These are phyloP conservation scores for Teunomyces aglyptinius DNA, from an alignment of 805 yeast genomes.

Conservation along the genomic window DNA sequence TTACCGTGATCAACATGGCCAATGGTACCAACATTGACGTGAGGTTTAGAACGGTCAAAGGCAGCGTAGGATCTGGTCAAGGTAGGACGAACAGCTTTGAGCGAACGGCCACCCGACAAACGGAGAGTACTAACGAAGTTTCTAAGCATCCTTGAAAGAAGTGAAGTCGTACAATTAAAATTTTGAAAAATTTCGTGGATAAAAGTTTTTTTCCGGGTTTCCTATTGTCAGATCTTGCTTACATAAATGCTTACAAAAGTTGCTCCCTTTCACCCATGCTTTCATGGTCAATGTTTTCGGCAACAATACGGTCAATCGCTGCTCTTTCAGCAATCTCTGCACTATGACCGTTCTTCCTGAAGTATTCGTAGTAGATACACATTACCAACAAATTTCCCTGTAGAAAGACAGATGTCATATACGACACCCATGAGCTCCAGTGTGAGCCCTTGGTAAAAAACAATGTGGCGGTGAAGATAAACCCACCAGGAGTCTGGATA, in stretches of 20 bases:
- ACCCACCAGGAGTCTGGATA: conserved; percentile 89
- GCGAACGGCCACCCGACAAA: conserved; percentile 20
- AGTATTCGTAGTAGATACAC: conserved; percentile 49
- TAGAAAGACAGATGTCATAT: conserved; percentile 64
- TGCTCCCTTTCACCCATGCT: background rate
- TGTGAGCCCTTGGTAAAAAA: conserved; percentile 70
- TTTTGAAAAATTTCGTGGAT: conserved; percentile 5
- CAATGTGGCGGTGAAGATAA: conserved; percentile 70
- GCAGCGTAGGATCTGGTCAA: conserved; percentile 54
- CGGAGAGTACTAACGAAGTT: conserved; percentile 29
- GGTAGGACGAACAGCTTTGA: conserved; percentile 25
- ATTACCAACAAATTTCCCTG: conserved; percentile 62
- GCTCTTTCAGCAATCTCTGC: conserved; percentile 27
- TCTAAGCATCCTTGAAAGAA: conserved; percentile 24
- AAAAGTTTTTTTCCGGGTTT: background rate
- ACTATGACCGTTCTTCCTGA: conserved; percentile 19
- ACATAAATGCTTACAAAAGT: conserved; percentile 2
- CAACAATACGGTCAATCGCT: conserved; percentile 29
- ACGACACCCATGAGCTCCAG: conserved; percentile 88
- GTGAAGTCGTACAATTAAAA: conserved; percentile 6
- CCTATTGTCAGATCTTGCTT: background rate
- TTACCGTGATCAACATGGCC: conserved; percentile 99
- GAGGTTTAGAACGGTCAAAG: conserved; percentile 94
- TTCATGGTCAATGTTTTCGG: conserved; percentile 17
- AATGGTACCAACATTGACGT: conserved; percentile 94